Percentiles rank a stretch among this genome's conserved stretches.
phyloP scores from a whole-genome alignment of 768 basidiomycete genomes.

The Rossbeevera mucosa region DNA sequence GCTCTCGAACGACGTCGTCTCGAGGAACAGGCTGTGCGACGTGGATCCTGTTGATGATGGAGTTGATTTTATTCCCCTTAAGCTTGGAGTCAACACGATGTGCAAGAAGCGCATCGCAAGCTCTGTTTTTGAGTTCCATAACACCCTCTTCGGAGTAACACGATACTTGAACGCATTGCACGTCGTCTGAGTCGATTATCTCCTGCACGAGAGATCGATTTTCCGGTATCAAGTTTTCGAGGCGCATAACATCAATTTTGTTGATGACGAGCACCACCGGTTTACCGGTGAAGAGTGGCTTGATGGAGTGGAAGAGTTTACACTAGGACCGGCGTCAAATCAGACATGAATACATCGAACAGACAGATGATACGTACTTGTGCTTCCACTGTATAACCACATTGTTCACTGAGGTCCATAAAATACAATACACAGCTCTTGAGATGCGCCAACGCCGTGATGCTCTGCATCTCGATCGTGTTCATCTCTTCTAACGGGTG shows the following conservation, averaged over 20 bases:
- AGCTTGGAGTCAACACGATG: slow-evolving; percentile 93
- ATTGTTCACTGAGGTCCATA: slow-evolving; percentile 98
- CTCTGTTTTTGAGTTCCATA: slow-evolving; percentile 92
- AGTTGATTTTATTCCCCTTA: slow-evolving; percentile 89
- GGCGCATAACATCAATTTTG: slow-evolving; percentile 91
- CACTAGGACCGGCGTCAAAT: slow-evolving; percentile 47
- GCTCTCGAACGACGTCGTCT: slow-evolving; percentile 82
- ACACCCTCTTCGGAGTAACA: slow-evolving; percentile 97
- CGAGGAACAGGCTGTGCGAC: slow-evolving; percentile 88
- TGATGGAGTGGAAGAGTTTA: slow-evolving; percentile 98
- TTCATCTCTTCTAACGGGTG: slow-evolving; percentile 99
- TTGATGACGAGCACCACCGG: slow-evolving; percentile 94
- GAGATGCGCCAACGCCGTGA: slow-evolving; percentile 94
- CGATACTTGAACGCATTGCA: slow-evolving; percentile 79
- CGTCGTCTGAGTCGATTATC: slow-evolving; percentile 71
- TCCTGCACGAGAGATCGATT: slow-evolving; percentile 79
- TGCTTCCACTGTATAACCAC: slow-evolving; percentile 95
- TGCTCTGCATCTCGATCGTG: slow-evolving; percentile 99
- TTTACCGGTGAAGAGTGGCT: slow-evolving; percentile 92
- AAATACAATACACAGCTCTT: slow-evolving; percentile 95
- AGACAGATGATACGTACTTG: slow-evolving; percentile 52
- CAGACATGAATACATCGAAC: background rate
- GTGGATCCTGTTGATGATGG: slow-evolving; percentile 91
- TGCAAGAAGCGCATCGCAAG: slow-evolving; percentile 92
- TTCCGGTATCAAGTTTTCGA: slow-evolving; percentile 77